Conservation (phyloP, 768 basidiomycete species). For the Dictyophora rubrovolvata region DNA sequence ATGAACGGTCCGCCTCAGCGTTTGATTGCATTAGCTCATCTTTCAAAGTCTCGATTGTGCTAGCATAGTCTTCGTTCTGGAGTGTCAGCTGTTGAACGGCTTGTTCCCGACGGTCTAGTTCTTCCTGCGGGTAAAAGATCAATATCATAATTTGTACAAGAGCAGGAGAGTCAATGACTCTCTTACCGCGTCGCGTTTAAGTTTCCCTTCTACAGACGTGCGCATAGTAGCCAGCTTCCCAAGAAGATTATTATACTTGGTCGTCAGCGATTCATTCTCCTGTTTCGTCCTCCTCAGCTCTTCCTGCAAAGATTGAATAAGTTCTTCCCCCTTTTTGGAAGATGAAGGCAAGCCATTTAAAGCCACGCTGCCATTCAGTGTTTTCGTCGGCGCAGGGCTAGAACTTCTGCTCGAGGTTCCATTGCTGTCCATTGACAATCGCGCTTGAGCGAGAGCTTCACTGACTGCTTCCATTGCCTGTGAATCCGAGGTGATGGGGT, state of each 20-base stretch:
- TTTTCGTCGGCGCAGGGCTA: not conserved
- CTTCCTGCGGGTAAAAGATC: constrained; percentile 59
- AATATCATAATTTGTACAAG: constrained; percentile 6
- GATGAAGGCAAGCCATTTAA: not conserved
- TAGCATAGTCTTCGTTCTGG: constrained; percentile 63
- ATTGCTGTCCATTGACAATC: constrained; percentile 12
- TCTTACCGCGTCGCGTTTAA: constrained; percentile 90
- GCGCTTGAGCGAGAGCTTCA: constrained; percentile 11
- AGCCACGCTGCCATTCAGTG: not conserved
- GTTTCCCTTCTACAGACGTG: constrained; percentile 84
- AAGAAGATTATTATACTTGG: constrained; percentile 79
- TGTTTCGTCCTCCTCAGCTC: constrained; percentile 68
- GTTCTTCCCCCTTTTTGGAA: constrained; percentile 24
- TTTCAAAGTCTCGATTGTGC: constrained; percentile 71
- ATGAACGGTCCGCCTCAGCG: constrained; percentile 61
- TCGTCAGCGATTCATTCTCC: constrained; percentile 81
- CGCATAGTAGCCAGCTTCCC: constrained; percentile 90
- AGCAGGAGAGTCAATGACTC: not conserved
- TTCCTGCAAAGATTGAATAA: constrained; percentile 49
- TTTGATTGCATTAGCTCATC: constrained; percentile 68
- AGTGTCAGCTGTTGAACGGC: constrained; percentile 67
- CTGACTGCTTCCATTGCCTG: constrained; percentile 11
- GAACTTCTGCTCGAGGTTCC: not conserved
- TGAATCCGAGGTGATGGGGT: not conserved
- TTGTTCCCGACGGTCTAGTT: constrained; percentile 88